Percentiles rank a stretch among this genome's conserved stretches.
These are phyloP conservation scores for Trichoderma harzianum DNA, from an alignment of 2,329 filamentous ascomycete genomes.

Conservation along the genomic window DNA sequence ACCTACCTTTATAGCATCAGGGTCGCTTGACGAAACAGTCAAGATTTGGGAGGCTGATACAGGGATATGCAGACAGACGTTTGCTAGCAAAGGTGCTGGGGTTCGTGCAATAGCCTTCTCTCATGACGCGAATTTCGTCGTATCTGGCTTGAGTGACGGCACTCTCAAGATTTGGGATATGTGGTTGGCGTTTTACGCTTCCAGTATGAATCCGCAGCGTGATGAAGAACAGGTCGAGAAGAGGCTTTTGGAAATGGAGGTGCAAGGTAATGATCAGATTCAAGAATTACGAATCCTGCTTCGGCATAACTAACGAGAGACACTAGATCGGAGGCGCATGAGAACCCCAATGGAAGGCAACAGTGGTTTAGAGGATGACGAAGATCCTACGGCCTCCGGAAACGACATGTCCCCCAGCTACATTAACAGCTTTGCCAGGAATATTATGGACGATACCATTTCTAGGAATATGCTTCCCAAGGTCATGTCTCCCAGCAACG, in stretches of 20 bases:
- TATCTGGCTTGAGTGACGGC: background rate
- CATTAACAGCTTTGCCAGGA: background rate
- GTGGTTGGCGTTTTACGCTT: background rate
- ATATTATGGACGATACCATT: background rate
- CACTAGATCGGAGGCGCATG: background rate
- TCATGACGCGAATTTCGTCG: background rate
- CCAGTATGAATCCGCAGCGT: background rate
- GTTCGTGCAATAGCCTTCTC: background rate
- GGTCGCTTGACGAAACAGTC: background rate
- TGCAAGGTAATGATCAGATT: background rate
- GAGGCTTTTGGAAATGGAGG: fast-evolving
- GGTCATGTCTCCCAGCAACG: too few species aligned
- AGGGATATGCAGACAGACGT: background rate
- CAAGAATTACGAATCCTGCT: background rate
- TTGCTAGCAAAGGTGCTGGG: background rate
- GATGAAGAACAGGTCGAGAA: background rate
- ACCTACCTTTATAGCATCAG: background rate
- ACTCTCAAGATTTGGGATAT: background rate
- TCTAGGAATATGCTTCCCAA: background rate
- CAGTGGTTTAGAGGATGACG: background rate
- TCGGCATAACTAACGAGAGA: background rate
- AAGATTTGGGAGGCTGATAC: background rate
- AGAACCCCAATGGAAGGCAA: background rate
- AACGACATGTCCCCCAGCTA: too few species aligned
- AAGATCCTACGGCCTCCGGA: background rate